A percentile compares a stretch with the other conserved stretches of the same genome.
phyloP scores from a whole-genome alignment of 129 eudicot genomes.

The Dittrichia graveolens region DNA sequence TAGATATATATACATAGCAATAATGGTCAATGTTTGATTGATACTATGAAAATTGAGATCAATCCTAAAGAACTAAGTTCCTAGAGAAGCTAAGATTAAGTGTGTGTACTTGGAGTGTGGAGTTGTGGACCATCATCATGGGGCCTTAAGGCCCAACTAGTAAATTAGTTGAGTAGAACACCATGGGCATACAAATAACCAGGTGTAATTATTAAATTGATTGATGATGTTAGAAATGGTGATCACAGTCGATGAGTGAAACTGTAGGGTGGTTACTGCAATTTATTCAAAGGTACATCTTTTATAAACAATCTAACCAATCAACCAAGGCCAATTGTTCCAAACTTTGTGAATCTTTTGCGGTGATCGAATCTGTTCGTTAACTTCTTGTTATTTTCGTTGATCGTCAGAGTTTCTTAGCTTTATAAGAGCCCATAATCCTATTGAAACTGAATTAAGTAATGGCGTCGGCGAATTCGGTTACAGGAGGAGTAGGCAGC shows the following conservation, averaged over 20 bases:
- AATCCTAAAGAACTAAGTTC: no score
- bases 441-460: background rate
- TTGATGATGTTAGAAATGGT: background rate
- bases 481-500: conserved; percentile 18
- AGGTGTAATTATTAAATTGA: no score
- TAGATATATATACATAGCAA: no score
- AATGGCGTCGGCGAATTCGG: conserved; percentile 31
- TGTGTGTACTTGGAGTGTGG: no score
- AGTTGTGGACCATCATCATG: no score
- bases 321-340: conserved; percentile 31
- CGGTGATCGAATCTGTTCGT: conserved; percentile 11
- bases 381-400: conserved; percentile 1
- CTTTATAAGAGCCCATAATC: background rate
- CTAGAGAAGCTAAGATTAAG: no score
- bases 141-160: no score
- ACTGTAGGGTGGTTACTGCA: conserved; percentile 20
- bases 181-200: no score
- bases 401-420: conserved; percentile 1
- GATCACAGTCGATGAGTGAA: conserved; percentile 1
- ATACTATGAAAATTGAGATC: no score
- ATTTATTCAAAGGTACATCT: background rate
- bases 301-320: conserved; percentile 23
- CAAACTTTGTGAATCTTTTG: conserved; percentile 21
- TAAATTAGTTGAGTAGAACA: no score
- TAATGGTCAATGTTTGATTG: no score